phyloP scores from a whole-genome alignment of 2,329 filamentous ascomycete genomes.

The Tympanopsis confertula region DNA sequence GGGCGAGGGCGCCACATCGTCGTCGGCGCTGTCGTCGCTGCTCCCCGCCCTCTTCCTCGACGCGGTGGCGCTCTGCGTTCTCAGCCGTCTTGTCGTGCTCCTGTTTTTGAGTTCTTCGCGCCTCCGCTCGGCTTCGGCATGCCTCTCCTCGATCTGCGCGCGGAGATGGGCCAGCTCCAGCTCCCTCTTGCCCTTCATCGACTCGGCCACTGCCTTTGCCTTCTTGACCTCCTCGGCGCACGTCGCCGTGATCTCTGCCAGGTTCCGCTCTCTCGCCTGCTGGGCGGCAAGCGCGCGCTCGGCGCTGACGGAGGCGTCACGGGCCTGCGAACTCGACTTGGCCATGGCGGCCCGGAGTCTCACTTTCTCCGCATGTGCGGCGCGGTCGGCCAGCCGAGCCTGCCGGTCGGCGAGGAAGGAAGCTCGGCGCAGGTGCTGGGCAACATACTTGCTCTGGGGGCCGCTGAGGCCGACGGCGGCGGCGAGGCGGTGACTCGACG shows the following conservation, averaged over 20 bases:
- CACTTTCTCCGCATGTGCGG: constrained; percentile 74
- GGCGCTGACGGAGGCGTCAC: constrained; percentile 56
- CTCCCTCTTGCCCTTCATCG: constrained; percentile 69
- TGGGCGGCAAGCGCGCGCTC: constrained; percentile 69
- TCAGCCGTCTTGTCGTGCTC: constrained; percentile 36
- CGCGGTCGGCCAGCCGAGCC: constrained; percentile 66
- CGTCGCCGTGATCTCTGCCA: constrained; percentile 69
- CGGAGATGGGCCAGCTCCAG: constrained; percentile 60
- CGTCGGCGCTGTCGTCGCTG: constrained; percentile 32
- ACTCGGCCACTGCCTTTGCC: constrained; percentile 72
- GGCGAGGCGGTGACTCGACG: constrained; percentile 22
- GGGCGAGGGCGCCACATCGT: constrained; percentile 33
- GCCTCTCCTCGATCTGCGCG: constrained; percentile 67
- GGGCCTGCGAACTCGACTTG: constrained; percentile 46
- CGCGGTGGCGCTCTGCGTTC: constrained; percentile 36
- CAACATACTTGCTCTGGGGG: constrained; percentile 67
- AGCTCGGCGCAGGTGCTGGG: constrained; percentile 67
- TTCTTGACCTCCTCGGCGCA: constrained; percentile 76
- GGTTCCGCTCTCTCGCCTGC: constrained; percentile 66
- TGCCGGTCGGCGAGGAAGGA: constrained; percentile 74
- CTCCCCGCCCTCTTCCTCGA: constrained; percentile 18
- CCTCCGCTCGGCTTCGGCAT: constrained; percentile 65
- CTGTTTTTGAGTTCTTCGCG: constrained; percentile 51
- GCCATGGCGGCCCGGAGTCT: constrained; percentile 63
- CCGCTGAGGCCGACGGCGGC: constrained; percentile 33